A percentile compares a stretch with the other conserved stretches of the same genome.
Evolutionary conservation across 352 stramenopile species (phyloP).

Genomic region (Pythium aristosporum): DNA sequence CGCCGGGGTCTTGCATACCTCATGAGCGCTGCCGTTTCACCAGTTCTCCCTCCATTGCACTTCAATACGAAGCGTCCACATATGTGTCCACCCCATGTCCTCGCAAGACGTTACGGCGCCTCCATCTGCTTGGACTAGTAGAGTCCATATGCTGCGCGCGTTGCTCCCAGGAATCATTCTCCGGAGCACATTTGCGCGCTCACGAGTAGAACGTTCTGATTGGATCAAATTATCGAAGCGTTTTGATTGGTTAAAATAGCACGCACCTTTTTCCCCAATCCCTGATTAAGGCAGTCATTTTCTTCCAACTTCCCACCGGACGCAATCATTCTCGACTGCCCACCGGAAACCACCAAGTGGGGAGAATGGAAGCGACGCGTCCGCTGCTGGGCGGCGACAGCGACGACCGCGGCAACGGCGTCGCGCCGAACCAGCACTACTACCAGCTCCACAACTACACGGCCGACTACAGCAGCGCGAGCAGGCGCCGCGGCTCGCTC

Average conservation of each 20-base stretch:
- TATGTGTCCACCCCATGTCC: constrained; percentile 2
- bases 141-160: neutral
- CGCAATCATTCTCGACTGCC: constrained; percentile 13
- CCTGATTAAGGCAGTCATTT: neutral
- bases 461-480: neutral
- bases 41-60: neutral
- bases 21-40: no score
- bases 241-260: neutral
- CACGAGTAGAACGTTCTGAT: no score
- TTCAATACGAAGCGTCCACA: constrained; percentile 4
- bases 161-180: neutral
- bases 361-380: constrained; percentile 46
- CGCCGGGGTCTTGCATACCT: no score
- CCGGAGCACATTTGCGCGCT: no score
- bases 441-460: constrained; percentile 10
- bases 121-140: neutral
- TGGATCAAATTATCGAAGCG: no score
- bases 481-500: constrained; percentile 3
- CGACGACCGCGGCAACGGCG: constrained; percentile 26
- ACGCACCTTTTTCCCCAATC: neutral
- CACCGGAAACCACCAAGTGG: neutral
- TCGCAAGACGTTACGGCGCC: neutral
- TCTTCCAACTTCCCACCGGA: neutral
- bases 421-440: neutral
- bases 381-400: constrained; percentile 45